Evolutionary conservation across 148 eudicot species (phyloP), one percentile per base, ranked within the genome.

Genomic region (Rhododendron simsii): DNA sequence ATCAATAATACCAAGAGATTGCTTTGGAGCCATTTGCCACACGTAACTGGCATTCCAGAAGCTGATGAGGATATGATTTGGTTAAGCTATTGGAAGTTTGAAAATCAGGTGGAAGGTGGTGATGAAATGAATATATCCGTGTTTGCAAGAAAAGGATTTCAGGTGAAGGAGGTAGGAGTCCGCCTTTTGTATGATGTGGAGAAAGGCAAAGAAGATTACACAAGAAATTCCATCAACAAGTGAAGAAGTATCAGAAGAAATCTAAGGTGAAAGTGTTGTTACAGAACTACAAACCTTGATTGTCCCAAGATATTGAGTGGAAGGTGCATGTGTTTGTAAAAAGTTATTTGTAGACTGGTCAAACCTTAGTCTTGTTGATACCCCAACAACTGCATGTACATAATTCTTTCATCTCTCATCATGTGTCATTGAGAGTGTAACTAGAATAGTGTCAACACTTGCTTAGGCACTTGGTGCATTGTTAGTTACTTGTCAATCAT

Each of bases 31-130:
- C 47, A 83, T 2, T 2, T 21, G 55, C 57, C 85, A 65, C 23
- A 1, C 0, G 1, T 65, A 8, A 15, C 18, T 1, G 77, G 85
- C 50, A 39, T 18, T 41, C 18, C 18, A 15, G 5, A 13, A 2
- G 69, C 3, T 61, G 0, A 8, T 0, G n/a, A 83, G 67, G 84
- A 83, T n/a, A 63, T 83, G 76, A 1, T 44, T 8, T 59, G 73
- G 84, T 63, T 83, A 39, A 37, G 84, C 75, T 21, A 83, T 73
- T 83, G 84, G 76, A 65, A 44, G 14, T 10, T 35, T 7, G 18
- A 14, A 50, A 65, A 83, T 65, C 73, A 83, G 37, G 63, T 83
- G 30, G 50, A 83, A 63, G 51, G 21, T 35, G 84, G 84, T 3
- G 84, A 83, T 63, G 76, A 61, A 39, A 15, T 83, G 50, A 41